Conservation (phyloP, 2,329 filamentous ascomycete species). For the Allantophomopsis lycopodina region DNA sequence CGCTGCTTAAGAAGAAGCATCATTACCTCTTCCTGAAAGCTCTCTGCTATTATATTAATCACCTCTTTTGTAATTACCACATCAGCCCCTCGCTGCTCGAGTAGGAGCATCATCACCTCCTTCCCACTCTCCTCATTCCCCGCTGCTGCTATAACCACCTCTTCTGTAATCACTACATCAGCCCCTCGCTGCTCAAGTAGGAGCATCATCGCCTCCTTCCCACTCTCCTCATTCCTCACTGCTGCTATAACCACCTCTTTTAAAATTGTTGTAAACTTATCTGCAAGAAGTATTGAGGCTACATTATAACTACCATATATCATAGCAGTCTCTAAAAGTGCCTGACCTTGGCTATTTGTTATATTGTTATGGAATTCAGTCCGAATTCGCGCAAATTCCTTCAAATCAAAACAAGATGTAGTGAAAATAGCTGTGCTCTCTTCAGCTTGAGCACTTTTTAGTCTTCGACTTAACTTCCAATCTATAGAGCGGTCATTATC, state of each 20-base stretch:
- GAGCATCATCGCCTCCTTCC: not conserved
- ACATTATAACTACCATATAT: not conserved
- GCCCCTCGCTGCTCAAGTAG: not conserved
- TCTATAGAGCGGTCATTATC: not conserved
- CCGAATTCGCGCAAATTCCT: not conserved
- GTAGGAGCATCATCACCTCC: not conserved
- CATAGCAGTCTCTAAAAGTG: not conserved
- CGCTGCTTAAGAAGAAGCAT: not conserved
- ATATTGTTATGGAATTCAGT: not conserved
- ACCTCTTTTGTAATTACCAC: conserved; percentile 1
- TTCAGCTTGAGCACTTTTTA: not conserved
- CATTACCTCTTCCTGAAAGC: not conserved
- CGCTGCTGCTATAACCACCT: not conserved
- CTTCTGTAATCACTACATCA: no score
- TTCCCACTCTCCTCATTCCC: not conserved
- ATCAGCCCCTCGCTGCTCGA: not conserved
- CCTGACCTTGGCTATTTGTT: not conserved
- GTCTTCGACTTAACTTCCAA: not conserved
- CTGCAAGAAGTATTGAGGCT: not conserved
- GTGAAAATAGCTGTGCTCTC: not conserved
- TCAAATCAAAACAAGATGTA: not conserved
- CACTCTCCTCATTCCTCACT: not conserved
- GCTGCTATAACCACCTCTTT: not conserved
- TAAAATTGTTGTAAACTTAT: not conserved
- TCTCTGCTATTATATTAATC: not conserved